Evolutionary conservation across 257 asterid species (phyloP).

Genomic region (Nicotiana undulata): DNA sequence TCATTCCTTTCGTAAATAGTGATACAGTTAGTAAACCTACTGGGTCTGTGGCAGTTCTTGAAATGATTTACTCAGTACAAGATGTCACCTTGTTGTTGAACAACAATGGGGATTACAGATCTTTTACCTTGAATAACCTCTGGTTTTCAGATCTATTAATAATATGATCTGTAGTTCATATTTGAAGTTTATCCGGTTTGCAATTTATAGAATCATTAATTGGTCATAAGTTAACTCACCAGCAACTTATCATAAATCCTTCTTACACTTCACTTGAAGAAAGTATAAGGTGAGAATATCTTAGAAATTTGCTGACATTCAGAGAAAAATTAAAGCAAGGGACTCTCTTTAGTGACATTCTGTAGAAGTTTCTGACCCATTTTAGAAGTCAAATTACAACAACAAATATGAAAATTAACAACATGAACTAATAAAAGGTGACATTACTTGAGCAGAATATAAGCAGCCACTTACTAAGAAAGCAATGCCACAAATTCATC

Average conservation of each 20-base stretch:
- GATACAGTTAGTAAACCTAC: slow-evolving; percentile 9
- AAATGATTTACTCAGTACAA: slow-evolving; percentile 5
- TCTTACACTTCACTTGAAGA: neutral
- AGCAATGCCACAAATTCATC: neutral
- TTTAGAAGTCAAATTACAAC: neutral
- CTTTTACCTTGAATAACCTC: neutral
- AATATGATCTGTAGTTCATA: slow-evolving; percentile 3
- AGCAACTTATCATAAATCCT: neutral
- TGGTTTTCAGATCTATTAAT: slow-evolving; percentile 15
- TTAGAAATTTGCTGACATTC: neutral
- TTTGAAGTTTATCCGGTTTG: neutral
- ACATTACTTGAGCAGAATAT: neutral
- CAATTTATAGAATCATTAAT: neutral
- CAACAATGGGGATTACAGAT: neutral
- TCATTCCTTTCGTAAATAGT: slow-evolving; percentile 20
- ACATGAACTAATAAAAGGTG: neutral
- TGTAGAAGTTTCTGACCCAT: neutral
- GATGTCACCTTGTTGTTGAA: slow-evolving; percentile 8
- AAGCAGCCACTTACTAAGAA: neutral
- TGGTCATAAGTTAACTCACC: neutral
- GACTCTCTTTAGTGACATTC: neutral
- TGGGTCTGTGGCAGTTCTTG: slow-evolving; percentile 1
- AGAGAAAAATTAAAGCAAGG: neutral
- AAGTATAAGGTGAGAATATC: neutral
- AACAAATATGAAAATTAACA: neutral